Conservation (phyloP, 495 filamentous ascomycete species). For the Aspergillus ostianus region DNA sequence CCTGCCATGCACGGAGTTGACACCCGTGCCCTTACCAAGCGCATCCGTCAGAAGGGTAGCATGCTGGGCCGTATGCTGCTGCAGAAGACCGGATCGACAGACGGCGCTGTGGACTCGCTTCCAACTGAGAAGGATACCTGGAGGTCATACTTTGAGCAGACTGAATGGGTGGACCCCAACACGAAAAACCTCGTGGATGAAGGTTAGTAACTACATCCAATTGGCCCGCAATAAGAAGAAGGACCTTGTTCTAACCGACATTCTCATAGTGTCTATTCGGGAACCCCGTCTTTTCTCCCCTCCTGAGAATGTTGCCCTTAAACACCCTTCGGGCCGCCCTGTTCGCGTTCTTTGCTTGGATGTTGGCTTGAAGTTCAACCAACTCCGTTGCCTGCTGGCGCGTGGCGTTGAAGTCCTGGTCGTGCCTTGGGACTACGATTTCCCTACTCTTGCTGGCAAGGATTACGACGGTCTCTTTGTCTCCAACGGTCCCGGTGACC, state of each 20-base stretch:
- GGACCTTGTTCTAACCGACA: background rate
- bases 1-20: constrained; percentile 97
- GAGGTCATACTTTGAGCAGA: constrained; percentile 66
- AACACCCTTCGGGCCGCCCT: constrained; percentile 82
- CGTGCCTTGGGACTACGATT: constrained; percentile 94
- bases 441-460: constrained; percentile 66
- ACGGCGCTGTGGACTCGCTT: constrained; percentile 36
- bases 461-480: constrained; percentile 96
- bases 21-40: constrained; percentile 90
- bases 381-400: constrained; percentile 85
- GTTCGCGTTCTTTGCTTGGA: constrained; percentile 89
- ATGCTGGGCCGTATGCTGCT: constrained; percentile 92
- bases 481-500: constrained; percentile 96
- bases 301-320: constrained; percentile 58
- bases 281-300: constrained; percentile 80
- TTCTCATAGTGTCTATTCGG: constrained; percentile 73
- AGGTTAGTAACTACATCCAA: constrained; percentile 58
- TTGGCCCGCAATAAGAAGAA: background rate
- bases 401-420: constrained; percentile 94
- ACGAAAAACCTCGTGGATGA: constrained; percentile 86
- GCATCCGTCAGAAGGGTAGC: constrained; percentile 87
- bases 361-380: constrained; percentile 97
- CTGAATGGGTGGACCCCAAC: constrained; percentile 91
- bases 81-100: constrained; percentile 55
- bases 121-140: constrained; percentile 47